These are phyloP conservation scores for Periconia sp. DNA, from an alignment of 2,329 filamentous ascomycete genomes.

Conservation along the genomic window DNA sequence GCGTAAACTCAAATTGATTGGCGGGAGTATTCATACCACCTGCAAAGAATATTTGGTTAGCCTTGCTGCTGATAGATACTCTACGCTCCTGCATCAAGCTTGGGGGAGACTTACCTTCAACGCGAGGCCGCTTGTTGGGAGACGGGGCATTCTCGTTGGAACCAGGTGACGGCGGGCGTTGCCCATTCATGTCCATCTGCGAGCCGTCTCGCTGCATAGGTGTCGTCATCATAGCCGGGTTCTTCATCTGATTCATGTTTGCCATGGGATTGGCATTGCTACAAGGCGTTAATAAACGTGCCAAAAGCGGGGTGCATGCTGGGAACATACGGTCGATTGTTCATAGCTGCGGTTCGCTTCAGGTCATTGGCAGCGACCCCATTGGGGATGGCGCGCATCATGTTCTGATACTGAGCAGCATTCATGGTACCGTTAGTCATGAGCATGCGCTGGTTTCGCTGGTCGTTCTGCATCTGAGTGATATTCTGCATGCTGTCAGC, in stretches of 20 bases:
- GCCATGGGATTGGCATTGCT: constrained; percentile 59
- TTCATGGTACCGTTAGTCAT: constrained; percentile 61
- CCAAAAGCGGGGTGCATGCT: too few relatives aligned
- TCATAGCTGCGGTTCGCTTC: constrained; percentile 77
- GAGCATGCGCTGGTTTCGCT: constrained; percentile 71
- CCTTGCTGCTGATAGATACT: constrained; percentile 60
- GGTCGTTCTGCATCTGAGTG: constrained; percentile 73
- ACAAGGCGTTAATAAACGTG: too few relatives aligned
- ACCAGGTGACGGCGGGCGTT: constrained; percentile 78
- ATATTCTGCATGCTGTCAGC: constrained; percentile 60
- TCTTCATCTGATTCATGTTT: constrained; percentile 66
- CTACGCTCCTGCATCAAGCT: constrained; percentile 22
- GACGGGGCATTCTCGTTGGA: constrained; percentile 88
- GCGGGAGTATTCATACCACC: constrained; percentile 82
- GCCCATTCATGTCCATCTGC: constrained; percentile 81
- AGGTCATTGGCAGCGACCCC: constrained; percentile 66
- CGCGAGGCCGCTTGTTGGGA: constrained; percentile 85
- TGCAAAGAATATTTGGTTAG: constrained; percentile 66
- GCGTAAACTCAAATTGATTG: constrained; percentile 72
- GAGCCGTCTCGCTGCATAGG: constrained; percentile 90
- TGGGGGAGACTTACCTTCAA: constrained; percentile 67
- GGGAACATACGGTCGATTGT: constrained; percentile 72
- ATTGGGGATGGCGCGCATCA: constrained; percentile 72
- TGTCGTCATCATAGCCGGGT: constrained; percentile 65
- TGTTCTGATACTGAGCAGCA: constrained; percentile 56